Base-by-base conservation (phyloP, 208 protist genomes). In the Blastocrithidia nonstop region DNA sequence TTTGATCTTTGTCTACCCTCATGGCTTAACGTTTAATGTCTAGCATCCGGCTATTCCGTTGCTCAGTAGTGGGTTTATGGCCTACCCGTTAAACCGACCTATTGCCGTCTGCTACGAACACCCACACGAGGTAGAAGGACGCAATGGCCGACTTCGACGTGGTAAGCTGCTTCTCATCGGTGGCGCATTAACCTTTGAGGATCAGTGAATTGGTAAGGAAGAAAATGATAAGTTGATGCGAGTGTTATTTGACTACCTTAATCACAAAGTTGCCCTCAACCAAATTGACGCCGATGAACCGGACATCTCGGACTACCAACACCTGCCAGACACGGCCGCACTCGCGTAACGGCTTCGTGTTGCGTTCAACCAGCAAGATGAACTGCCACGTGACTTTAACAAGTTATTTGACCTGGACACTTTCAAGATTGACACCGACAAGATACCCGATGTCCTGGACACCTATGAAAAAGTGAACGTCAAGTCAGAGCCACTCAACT, bases 351-450 rank as follows among this genome's bases (percentile, higher is more conserved):
- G 82, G 22, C 44, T 95, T 40, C 85, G 92, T 11, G 84, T 91
- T n/a, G 95, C 93, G 21, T 73, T 97, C 26, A 88, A 98, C 72
- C 91, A 97, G 50, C 75, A 89, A 38, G 93, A 96, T 50, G 91
- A 96, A 54, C 64, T 96, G 20, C 94, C 95, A 20, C 71, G 80
- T 32, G 91, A 97, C 65, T 96, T 96, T 58, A 96, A 82, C 7
- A 69, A 77, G 33, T 70, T 97, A 17, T 97, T 97, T 59, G 80
- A 96, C 36, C 71, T 93, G 3, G 63, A 74, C 1, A 84, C 85
- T 11, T 97, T 95, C 66, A 93, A 93, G 50, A 85, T 98, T 38
- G 89, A 96, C 67, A 96, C 91, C 3, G 70, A 91, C 50, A 65
- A 80, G 21, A 93, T 98, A 37, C 93, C 95, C 1, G 83, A 93